phyloP scores from a whole-genome alignment of 176 grass and related monocot genomes.

The Hordeum vulgare region DNA sequence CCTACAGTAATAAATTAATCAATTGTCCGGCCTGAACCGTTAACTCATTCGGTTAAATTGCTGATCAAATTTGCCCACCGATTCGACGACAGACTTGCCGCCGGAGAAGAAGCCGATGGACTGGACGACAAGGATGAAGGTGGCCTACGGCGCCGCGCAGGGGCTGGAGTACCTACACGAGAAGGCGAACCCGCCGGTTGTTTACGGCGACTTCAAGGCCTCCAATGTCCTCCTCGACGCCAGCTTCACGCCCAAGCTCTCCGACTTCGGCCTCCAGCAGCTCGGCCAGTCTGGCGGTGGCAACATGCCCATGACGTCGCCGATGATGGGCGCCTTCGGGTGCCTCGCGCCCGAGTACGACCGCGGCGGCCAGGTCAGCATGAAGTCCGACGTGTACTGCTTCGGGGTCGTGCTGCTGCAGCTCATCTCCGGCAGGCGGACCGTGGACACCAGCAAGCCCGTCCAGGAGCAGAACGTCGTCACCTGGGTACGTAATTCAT shows the following conservation, averaged over 20 bases:
- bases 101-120: slow-evolving; percentile 49
- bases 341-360: slow-evolving; percentile 78
- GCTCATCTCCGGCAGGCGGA: slow-evolving; percentile 80
- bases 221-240: slow-evolving; percentile 74
- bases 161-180: slow-evolving; percentile 92
- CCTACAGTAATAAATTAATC: background rate
- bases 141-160: slow-evolving; percentile 76
- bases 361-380: slow-evolving; percentile 57
- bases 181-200: slow-evolving; percentile 78
- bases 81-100: slow-evolving; percentile 30
- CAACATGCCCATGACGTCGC: slow-evolving; percentile 58
- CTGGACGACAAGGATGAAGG: slow-evolving; percentile 88
- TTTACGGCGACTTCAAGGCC: slow-evolving; percentile 87
- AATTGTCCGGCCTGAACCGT: background rate
- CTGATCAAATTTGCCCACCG: background rate
- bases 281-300: slow-evolving; percentile 61
- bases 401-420: slow-evolving; percentile 90
- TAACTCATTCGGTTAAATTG: background rate
- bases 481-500: slow-evolving; percentile 55
- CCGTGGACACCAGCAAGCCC: slow-evolving; percentile 60
- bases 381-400: slow-evolving; percentile 93
- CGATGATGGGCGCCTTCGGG: slow-evolving; percentile 84
- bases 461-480: slow-evolving; percentile 71
- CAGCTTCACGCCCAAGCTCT: slow-evolving; percentile 63
- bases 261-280: slow-evolving; percentile 78